These are phyloP conservation scores for Epichloe scottii DNA, from an alignment of 2,329 filamentous ascomycete genomes.

Conservation along the genomic window DNA sequence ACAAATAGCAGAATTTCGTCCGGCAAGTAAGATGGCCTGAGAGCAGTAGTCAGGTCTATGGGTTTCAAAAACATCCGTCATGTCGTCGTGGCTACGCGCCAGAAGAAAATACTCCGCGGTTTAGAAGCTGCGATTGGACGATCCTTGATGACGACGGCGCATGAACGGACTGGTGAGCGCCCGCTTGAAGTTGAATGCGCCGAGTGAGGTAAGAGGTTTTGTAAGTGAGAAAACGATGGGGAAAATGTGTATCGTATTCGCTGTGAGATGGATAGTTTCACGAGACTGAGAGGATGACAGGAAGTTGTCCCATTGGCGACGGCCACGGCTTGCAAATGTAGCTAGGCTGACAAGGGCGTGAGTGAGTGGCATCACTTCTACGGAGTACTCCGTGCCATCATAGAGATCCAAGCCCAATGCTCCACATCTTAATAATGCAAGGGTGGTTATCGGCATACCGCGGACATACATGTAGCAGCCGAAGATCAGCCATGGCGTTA, in stretches of 20 bases:
- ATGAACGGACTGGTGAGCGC: background rate
- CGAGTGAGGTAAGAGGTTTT: too few species aligned
- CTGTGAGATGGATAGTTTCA: too few species aligned
- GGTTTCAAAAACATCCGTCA: conserved; percentile 95
- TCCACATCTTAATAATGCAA: too few species aligned
- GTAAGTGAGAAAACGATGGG: background rate
- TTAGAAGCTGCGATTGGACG: background rate
- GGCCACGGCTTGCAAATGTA: background rate
- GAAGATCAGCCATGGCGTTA: background rate
- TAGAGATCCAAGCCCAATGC: too few species aligned
- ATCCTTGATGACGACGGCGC: background rate
- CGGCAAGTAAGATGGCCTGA: conserved; percentile 81
- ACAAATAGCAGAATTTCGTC: conserved; percentile 95
- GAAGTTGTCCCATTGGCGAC: background rate
- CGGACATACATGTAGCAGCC: background rate
- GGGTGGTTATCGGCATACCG: too few species aligned
- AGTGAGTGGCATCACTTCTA: too few species aligned
- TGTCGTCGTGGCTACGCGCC: conserved; percentile 20
- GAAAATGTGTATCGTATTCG: too few species aligned
- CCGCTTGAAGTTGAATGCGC: background rate
- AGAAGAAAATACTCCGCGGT: background rate
- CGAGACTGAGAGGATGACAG: too few species aligned
- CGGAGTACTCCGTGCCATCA: too few species aligned
- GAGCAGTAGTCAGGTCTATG: conserved; percentile 88
- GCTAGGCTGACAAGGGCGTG: background rate